These are phyloP conservation scores for Neotropicomus parvogracilis DNA, from an alignment of 1,284 basidiomycete genomes.

Conservation along the genomic window DNA sequence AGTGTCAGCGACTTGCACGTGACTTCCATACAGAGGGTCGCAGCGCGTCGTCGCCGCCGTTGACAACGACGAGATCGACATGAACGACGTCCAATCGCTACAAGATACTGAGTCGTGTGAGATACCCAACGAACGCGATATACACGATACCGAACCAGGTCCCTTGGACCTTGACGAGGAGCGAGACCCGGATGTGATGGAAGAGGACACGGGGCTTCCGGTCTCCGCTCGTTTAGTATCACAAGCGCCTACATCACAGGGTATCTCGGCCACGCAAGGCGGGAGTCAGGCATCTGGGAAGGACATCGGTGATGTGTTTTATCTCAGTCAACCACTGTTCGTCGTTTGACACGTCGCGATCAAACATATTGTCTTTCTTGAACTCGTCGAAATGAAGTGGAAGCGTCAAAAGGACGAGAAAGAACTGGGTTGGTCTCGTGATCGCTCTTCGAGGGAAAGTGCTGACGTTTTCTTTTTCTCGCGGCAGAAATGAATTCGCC, in stretches of 20 bases:
- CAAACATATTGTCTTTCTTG: constrained; percentile 96
- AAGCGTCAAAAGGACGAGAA: constrained; percentile 94
- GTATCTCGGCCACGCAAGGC: constrained; percentile 7
- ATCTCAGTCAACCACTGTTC: constrained; percentile 91
- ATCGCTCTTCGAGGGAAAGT: neutral
- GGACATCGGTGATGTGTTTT: constrained; percentile 77
- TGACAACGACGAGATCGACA: constrained; percentile 9
- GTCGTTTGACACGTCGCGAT: constrained; percentile 95
- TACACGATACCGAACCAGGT: constrained; percentile 37
- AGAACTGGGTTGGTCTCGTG: constrained; percentile 56
- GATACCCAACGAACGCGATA: constrained; percentile 48
- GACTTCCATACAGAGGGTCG: constrained; percentile 6
- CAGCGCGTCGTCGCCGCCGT: constrained; percentile 3
- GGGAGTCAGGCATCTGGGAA: constrained; percentile 30
- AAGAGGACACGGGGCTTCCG: constrained; percentile 25
- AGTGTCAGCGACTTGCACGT: constrained; percentile 3
- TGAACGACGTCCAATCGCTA: constrained; percentile 39
- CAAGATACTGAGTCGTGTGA: constrained; percentile 42
- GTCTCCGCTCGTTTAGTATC: constrained; percentile 13
- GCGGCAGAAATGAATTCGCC: constrained; percentile 38
- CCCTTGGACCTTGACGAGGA: constrained; percentile 35
- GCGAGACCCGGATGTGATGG: constrained; percentile 50
- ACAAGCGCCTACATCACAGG: constrained; percentile 19
- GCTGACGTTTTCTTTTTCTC: constrained; percentile 18
- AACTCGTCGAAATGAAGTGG: constrained; percentile 95